phyloP scores from a whole-genome alignment of 257 asterid genomes.

The Solanum habrochaites region DNA sequence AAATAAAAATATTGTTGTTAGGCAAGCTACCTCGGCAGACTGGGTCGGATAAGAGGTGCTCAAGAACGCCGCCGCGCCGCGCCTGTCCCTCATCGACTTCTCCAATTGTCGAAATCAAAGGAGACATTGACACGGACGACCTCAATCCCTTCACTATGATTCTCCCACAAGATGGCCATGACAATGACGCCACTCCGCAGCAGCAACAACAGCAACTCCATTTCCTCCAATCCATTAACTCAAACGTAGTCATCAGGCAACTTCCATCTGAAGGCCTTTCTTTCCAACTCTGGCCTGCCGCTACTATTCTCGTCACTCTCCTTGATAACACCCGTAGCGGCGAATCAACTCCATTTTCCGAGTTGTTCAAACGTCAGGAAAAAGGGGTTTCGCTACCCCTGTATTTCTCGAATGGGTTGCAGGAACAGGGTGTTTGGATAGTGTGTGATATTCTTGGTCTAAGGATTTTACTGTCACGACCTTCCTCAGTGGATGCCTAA shows the following conservation, averaged over 20 bases:
- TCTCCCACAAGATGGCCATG: neutral
- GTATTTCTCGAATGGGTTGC: conserved; percentile 85
- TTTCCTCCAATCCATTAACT: conserved; percentile 38
- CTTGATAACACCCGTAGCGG: conserved; percentile 31
- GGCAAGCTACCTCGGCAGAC: neutral
- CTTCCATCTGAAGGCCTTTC: conserved; percentile 77
- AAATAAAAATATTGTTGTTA: neutral
- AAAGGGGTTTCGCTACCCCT: conserved; percentile 4
- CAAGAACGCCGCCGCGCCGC: neutral
- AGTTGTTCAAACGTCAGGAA: conserved; percentile 2
- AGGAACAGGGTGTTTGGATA: conserved; percentile 91
- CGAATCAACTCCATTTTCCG: conserved; percentile 14
- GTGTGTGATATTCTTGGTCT: conserved; percentile 59
- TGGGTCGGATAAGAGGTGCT: neutral
- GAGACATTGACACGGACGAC: neutral
- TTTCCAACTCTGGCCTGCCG: conserved; percentile 97
- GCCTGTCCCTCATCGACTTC: neutral
- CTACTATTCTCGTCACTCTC: conserved; percentile 55
- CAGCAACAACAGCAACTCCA: conserved; percentile 7
- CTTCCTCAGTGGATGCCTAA: conserved; percentile 73
- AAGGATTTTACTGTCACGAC: conserved; percentile 75
- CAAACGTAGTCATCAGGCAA: conserved; percentile 41
- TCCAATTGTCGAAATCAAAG: neutral
- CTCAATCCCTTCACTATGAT: conserved; percentile 18
- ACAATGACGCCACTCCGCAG: neutral